A percentile compares a stretch with the other conserved stretches of the same genome.
These are phyloP conservation scores for Leccinum boreale DNA, from an alignment of 768 basidiomycete species.

Conservation along the genomic window DNA sequence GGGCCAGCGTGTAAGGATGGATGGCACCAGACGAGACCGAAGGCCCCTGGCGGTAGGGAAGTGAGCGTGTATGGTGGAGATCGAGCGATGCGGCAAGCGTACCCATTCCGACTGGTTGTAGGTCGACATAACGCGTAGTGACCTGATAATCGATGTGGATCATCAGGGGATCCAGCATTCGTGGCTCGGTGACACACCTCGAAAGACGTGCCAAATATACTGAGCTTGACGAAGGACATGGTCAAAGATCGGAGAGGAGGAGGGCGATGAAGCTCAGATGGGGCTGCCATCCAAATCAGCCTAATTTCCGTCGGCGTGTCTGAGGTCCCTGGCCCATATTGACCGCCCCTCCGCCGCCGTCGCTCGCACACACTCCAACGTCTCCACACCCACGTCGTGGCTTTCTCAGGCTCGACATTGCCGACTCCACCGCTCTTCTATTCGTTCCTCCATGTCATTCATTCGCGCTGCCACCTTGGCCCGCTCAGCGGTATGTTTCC, in stretches of 20 bases:
- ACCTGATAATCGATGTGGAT: conserved; percentile 46
- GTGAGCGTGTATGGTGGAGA: conserved; percentile 15
- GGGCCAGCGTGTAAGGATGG: not conserved
- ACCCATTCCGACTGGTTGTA: conserved; percentile 99
- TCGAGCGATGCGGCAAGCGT: conserved; percentile 30
- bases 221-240: conserved; percentile 97
- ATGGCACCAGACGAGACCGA: conserved; percentile 93
- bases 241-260: conserved; percentile 6
- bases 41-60: conserved; percentile 56
- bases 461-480: conserved; percentile 36
- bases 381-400: not conserved
- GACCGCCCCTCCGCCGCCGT: not conserved
- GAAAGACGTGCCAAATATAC: conserved; percentile 97
- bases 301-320: conserved; percentile 21
- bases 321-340: conserved; percentile 14
- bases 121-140: conserved; percentile 97
- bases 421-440: not conserved
- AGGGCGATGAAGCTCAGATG: not conserved
- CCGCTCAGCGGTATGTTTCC: conserved; percentile 39
- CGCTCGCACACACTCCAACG: not conserved
- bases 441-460: conserved; percentile 40
- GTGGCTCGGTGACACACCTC: conserved; percentile 53
- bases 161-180: conserved; percentile 14
- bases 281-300: conserved; percentile 9
- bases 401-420: conserved; percentile 14